phyloP scores from a whole-genome alignment of 1,139 yeast species.

The Taphrina flavorubra region DNA sequence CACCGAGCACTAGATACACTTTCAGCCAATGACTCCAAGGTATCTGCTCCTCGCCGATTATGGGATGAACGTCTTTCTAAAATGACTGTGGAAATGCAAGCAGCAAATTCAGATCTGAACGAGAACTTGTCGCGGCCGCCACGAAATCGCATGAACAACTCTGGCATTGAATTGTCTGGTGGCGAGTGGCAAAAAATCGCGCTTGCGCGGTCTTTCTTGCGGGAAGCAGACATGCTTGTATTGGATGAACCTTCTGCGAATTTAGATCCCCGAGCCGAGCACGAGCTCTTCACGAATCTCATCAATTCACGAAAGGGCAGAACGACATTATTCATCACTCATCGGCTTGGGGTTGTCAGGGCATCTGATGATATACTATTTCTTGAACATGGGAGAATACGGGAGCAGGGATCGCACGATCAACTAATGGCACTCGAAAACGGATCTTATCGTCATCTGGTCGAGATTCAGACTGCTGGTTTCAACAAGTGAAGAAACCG shows the following conservation, averaged over 20 bases:
- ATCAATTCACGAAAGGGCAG: slow-evolving; percentile 74
- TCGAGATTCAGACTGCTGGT: slow-evolving; percentile 20
- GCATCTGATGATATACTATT: slow-evolving; percentile 90
- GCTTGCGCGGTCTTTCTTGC: slow-evolving; percentile 33
- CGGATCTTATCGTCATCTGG: slow-evolving; percentile 19
- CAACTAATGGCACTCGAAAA: slow-evolving; percentile 64
- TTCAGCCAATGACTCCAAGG: not conserved
- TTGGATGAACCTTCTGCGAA: slow-evolving; percentile 98
- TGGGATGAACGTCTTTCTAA: slow-evolving; percentile 25
- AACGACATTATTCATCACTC: slow-evolving; percentile 93
- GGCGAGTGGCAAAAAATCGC: slow-evolving; percentile 40
- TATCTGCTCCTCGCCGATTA: not conserved
- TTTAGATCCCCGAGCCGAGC: slow-evolving; percentile 92
- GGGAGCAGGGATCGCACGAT: slow-evolving; percentile 83
- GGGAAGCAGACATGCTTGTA: slow-evolving; percentile 58
- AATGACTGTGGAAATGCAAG: slow-evolving; percentile 11
- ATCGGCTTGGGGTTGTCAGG: slow-evolving; percentile 88
- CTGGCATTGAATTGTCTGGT: slow-evolving; percentile 24
- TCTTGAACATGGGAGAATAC: slow-evolving; percentile 80
- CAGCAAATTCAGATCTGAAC: not conserved
- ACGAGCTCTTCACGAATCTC: slow-evolving; percentile 58
- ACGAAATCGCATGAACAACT: not conserved
- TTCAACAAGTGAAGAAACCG: slow-evolving; percentile 1
- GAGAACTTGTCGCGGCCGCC: not conserved
- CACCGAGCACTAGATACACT: not conserved